These are phyloP conservation scores for Schoenoplectus triqueter DNA, from an alignment of 202 grass and related monocot genomes.

Conservation along the genomic window DNA sequence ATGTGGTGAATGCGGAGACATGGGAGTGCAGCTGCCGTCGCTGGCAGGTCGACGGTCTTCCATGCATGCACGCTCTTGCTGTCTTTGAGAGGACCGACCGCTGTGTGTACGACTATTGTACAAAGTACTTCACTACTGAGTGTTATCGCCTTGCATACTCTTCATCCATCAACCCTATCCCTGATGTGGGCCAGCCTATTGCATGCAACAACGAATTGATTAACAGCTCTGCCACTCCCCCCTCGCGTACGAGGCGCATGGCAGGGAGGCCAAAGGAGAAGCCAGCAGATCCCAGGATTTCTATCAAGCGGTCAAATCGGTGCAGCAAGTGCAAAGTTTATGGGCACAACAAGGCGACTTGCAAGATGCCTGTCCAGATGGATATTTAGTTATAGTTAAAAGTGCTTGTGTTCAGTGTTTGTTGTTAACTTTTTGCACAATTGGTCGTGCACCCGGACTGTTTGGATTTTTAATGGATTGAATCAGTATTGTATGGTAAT, in stretches of 20 bases:
- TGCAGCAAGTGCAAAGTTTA: slow-evolving; percentile 88
- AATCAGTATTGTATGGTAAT: slow-evolving; percentile 23
- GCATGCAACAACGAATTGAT: slow-evolving; percentile 52
- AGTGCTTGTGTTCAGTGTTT: slow-evolving; percentile 9
- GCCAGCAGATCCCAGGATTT: slow-evolving; percentile 82
- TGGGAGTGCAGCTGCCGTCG: slow-evolving; percentile 81
- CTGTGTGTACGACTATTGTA: slow-evolving; percentile 71
- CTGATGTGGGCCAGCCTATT: slow-evolving; percentile 64
- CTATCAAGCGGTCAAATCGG: slow-evolving; percentile 76
- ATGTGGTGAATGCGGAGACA: slow-evolving; percentile 64
- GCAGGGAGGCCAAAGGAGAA: slow-evolving; percentile 95
- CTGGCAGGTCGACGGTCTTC: slow-evolving; percentile 84
- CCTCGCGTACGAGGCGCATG: slow-evolving; percentile 60
- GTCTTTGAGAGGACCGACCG: slow-evolving; percentile 65
- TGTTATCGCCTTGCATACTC: slow-evolving; percentile 71
- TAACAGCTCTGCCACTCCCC: slow-evolving; percentile 41
- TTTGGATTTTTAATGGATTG: slow-evolving; percentile 6
- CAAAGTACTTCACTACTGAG: slow-evolving; percentile 74
- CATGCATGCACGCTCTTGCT: slow-evolving; percentile 84
- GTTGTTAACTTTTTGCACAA: neutral
- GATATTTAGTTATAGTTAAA: slow-evolving; percentile 30
- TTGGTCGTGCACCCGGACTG: neutral
- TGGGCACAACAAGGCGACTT: slow-evolving; percentile 94
- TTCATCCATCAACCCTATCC: slow-evolving; percentile 90
- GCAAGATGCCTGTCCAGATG: slow-evolving; percentile 58